These are phyloP conservation scores for Fusarium sp. DNA, from an alignment of 2,329 filamentous ascomycete genomes.

Conservation along the genomic window DNA sequence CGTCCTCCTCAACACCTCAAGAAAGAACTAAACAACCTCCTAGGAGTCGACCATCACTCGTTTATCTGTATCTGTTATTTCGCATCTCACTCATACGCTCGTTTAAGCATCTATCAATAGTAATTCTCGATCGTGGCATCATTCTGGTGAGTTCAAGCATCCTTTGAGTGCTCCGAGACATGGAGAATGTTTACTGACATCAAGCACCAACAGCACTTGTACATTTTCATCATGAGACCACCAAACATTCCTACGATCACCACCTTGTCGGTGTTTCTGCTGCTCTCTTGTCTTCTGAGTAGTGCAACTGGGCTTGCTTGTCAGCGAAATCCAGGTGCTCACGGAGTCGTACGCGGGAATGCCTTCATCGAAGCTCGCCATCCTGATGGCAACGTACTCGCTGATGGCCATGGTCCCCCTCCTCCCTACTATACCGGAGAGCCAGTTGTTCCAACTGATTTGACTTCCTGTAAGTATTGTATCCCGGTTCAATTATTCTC, in stretches of 20 bases:
- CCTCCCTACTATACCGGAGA: slow-evolving; percentile 39
- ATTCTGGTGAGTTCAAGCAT: not conserved
- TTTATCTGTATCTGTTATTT: slow-evolving; percentile 22
- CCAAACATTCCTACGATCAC: slow-evolving; percentile 45
- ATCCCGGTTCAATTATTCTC: too few species aligned
- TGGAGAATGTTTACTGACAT: slow-evolving; percentile 3
- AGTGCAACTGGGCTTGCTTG: slow-evolving; percentile 9
- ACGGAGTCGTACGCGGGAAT: slow-evolving; percentile 10
- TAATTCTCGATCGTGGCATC: not conserved
- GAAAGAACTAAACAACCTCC: slow-evolving; percentile 7
- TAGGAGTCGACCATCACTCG: slow-evolving; percentile 5
- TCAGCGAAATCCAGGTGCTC: not conserved
- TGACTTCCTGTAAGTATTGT: slow-evolving; percentile 26
- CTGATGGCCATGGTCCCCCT: slow-evolving; percentile 35
- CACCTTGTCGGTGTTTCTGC: slow-evolving; percentile 47
- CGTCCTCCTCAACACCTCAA: slow-evolving; percentile 8
- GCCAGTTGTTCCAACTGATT: not conserved
- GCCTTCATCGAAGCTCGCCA: slow-evolving; percentile 17
- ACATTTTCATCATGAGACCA: slow-evolving; percentile 52
- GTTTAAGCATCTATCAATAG: slow-evolving; percentile 1
- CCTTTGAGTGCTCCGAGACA: not conserved
- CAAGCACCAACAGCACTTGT: not conserved
- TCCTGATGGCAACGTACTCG: slow-evolving; percentile 10
- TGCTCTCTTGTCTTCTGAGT: slow-evolving; percentile 35
- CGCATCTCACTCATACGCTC: slow-evolving; percentile 5